Base-by-base conservation (phyloP, 1,284 basidiomycete species). In the Chiua sp. region DNA sequence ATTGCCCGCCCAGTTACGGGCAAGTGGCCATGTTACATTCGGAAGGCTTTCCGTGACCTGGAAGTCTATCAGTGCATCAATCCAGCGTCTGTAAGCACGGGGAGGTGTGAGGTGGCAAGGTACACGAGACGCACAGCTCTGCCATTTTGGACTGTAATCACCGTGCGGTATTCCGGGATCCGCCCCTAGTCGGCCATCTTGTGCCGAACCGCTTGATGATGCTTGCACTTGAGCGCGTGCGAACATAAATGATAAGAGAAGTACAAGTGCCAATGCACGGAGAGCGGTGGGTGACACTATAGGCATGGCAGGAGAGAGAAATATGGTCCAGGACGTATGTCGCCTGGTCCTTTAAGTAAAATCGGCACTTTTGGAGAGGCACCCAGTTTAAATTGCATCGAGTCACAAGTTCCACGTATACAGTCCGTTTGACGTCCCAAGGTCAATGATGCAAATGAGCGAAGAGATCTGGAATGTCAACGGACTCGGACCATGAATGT, bases 1-100 rank as follows among this genome's bases (percentile, higher is more conserved):
- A 63, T 88, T 92, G 33, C 89, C 89, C 4, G 90, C 88, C 65
- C 80, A 92, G 68, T 78, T 86, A 7, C 82, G 82, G 37, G 78
- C 67, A 15, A 88, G 69, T 10, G 78, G 65, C 69, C 85, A 88
- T 1, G 87, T 85, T 23, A 91, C 78, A 63, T 90, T 89, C 1
- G 89, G 88, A 8, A 92, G 79, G 26, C 71, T 70, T 7, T 77
- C 71, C 1, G 80, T 85, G n/a, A 88, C 86, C 64, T 80, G 72
- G 60, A 85, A 88, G 66, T 87, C 85, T 87, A 54, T 32, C 11
- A 15, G 13, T 35, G 35, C 33, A 35, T 35, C 35, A 15, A 35
- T 35, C 13, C 35, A 35, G 35, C 12, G 7, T 35, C 35, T 15
- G 35, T 16, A 7, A 13, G 35, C 4, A 35, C 16, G n/a, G 22